Conservation (phyloP, 176 grass and related monocot genomes). For the Echinochloa phyllopogon region DNA sequence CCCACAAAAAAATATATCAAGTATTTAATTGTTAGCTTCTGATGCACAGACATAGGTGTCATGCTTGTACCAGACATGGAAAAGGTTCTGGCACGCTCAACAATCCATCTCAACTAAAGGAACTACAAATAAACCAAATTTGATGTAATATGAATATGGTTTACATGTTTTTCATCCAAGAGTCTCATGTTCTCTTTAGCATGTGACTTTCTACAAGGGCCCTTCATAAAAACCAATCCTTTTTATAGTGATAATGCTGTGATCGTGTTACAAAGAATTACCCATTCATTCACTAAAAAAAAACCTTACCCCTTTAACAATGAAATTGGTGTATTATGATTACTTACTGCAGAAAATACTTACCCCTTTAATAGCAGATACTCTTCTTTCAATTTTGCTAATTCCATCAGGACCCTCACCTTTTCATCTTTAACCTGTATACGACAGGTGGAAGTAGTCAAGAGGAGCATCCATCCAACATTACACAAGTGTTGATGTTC, state of each 20-base stretch:
- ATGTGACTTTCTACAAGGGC: background rate
- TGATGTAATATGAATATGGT: background rate
- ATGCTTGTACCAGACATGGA: background rate
- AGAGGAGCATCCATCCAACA: background rate
- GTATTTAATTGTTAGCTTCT: background rate
- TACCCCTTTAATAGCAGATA: conserved; percentile 75
- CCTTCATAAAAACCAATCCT: background rate
- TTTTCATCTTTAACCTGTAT: conserved; percentile 92
- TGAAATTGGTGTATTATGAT: background rate
- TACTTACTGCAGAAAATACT: conserved; percentile 36
- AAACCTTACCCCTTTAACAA: background rate
- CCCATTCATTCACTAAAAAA: background rate
- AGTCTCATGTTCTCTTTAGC: background rate
- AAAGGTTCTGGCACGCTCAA: background rate
- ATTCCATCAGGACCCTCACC: conserved; percentile 82
- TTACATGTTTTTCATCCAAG: background rate
- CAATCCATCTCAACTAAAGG: background rate
- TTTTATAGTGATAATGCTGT: background rate
- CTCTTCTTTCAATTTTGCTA: conserved; percentile 88
- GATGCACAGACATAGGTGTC: background rate
- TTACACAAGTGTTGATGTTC: background rate
- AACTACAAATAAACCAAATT: background rate
- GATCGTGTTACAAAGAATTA: background rate
- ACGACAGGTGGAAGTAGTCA: conserved; percentile 36
- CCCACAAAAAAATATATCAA: background rate